A percentile compares a stretch with the other conserved stretches of the same genome.
These are phyloP conservation scores for Tulasnella sp. DNA, from an alignment of 768 basidiomycete species.

Conservation along the genomic window DNA sequence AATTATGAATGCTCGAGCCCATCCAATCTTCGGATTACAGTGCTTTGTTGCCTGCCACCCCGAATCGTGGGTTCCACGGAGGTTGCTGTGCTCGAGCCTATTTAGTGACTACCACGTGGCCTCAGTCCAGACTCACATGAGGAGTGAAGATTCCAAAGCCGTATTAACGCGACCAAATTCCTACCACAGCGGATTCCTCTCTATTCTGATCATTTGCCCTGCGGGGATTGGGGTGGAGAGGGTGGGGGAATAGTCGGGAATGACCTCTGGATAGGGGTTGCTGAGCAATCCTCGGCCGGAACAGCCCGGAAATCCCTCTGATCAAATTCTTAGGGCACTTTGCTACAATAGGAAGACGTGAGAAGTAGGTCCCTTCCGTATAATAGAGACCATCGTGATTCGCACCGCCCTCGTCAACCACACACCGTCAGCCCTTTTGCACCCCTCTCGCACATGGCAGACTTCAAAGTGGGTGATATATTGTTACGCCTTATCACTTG, in stretches of 20 bases:
- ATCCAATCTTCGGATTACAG: neutral
- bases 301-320: neutral
- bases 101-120: too few species aligned
- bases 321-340: neutral
- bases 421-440: neutral
- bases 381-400: neutral
- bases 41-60: too few species aligned
- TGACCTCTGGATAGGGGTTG: neutral
- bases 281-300: neutral
- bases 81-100: too few species aligned
- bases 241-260: too few species aligned
- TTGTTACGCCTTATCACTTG: neutral
- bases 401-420: neutral
- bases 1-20: too few species aligned
- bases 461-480: neutral
- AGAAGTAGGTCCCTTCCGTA: neutral
- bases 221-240: too few species aligned
- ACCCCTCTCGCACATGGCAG: neutral
- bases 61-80: too few species aligned
- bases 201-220: too few species aligned
- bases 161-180: too few species aligned
- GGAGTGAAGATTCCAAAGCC: too few species aligned
- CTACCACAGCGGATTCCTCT: too few species aligned
- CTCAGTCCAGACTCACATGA: too few species aligned
- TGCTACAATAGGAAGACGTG: neutral